Percentiles rank a stretch among this genome's conserved stretches.
Evolutionary conservation across 495 filamentous ascomycete species (phyloP).

Genomic region (Astrothelium macrocarpum): DNA sequence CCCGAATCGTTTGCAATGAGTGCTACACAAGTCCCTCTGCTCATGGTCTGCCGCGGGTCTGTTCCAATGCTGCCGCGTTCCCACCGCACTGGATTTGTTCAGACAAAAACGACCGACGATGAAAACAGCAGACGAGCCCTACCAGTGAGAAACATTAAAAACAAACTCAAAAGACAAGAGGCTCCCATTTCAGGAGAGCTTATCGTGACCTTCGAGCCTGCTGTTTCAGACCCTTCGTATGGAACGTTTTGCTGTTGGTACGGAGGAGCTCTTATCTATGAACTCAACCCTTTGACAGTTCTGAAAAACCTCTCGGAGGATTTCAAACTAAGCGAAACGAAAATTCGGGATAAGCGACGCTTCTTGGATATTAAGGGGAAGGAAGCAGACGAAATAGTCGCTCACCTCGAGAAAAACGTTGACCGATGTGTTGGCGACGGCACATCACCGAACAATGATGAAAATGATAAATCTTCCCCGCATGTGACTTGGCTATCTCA

Average conservation of each 20-base stretch:
- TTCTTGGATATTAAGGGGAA: background rate
- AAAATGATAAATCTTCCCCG: background rate
- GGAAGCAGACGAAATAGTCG: background rate
- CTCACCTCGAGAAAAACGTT: background rate
- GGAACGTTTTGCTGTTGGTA: background rate
- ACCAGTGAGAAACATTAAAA: background rate
- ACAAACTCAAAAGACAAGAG: background rate
- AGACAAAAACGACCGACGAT: background rate
- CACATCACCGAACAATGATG: background rate
- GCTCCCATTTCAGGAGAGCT: background rate
- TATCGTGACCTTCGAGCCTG: background rate
- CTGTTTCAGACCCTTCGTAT: background rate
- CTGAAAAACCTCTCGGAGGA: background rate
- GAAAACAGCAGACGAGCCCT: background rate
- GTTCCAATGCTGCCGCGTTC: background rate
- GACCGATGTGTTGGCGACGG: background rate
- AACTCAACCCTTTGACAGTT: background rate
- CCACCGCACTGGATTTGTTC: background rate
- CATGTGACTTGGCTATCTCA: background rate
- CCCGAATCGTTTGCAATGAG: background rate
- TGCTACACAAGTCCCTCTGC: background rate
- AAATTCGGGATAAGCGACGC: background rate
- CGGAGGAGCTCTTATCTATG: background rate
- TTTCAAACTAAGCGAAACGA: background rate
- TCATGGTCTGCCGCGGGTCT: background rate